phyloP scores from a whole-genome alignment of 1,139 yeast genomes.

The Scheffersomyces illinoinensis region DNA sequence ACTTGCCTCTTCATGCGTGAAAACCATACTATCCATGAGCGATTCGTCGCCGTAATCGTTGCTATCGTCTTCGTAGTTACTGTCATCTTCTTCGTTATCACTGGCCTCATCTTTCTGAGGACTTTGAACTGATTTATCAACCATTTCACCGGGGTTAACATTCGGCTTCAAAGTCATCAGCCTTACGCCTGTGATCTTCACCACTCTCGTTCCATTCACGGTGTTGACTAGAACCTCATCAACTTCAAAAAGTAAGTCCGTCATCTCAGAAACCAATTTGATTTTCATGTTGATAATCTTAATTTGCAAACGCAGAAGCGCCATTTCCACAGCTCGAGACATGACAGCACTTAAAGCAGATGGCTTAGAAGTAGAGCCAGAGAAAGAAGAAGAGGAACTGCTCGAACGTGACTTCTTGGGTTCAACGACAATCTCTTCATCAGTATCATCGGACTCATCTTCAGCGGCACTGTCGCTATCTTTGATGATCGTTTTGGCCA shows the following conservation, averaged over 20 bases:
- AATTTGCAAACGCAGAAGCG: conserved; percentile 61
- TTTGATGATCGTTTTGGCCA: conserved; percentile 58
- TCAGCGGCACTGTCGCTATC: conserved; percentile 15
- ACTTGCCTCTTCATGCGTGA: conserved; percentile 68
- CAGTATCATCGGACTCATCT: conserved; percentile 13
- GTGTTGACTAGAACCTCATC: conserved; percentile 42
- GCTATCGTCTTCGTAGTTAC: conserved; percentile 17
- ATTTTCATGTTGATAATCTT: conserved; percentile 45
- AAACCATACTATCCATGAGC: conserved; percentile 61
- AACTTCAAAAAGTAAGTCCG: conserved; percentile 45
- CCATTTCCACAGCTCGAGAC: conserved; percentile 67
- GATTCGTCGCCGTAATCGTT: conserved; percentile 41
- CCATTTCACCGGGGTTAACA: conserved; percentile 30
- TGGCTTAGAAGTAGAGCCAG: conserved; percentile 17
- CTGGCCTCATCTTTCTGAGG: conserved; percentile 10
- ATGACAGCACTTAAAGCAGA: conserved; percentile 56
- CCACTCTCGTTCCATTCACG: conserved; percentile 47
- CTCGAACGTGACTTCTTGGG: conserved; percentile 3
- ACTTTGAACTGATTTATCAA: conserved; percentile 9
- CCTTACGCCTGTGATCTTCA: conserved; percentile 39
- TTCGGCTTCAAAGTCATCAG: conserved; percentile 40
- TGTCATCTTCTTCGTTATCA: conserved; percentile 20
- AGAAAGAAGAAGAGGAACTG: conserved; percentile 8
- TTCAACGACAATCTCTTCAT: conserved; percentile 15
- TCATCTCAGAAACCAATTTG: conserved; percentile 52